Evolutionary conservation across 257 asterid genomes (phyloP).

Genomic region (Avicennia marina): DNA sequence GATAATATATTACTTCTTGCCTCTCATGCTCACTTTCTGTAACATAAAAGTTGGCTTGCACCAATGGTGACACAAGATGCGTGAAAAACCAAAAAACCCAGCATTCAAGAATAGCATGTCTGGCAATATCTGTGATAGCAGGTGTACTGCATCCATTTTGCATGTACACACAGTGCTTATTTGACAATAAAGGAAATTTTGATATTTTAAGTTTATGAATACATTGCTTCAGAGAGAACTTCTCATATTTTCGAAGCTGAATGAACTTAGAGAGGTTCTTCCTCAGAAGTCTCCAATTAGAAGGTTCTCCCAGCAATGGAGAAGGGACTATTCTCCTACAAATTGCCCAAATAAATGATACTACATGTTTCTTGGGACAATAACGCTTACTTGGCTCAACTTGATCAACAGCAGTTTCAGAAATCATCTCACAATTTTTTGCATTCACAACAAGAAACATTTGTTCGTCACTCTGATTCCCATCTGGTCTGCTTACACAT

Average conservation of each 20-base stretch:
- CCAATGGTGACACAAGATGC: conserved; percentile 53
- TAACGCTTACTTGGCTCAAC: conserved; percentile 35
- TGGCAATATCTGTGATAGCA: conserved; percentile 29
- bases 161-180: conserved; percentile 14
- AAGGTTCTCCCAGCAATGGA: conserved; percentile 60
- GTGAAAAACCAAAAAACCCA: conserved; percentile 84
- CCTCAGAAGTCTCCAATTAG: conserved; percentile 66
- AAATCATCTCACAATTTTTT: conserved; percentile 18
- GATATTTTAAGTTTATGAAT: conserved; percentile 56
- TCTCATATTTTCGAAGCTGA: conserved; percentile 76
- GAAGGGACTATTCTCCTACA: conserved; percentile 79
- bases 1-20: conserved; percentile 60
- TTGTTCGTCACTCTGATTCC: conserved; percentile 15
- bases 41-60: conserved; percentile 74
- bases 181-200: conserved; percentile 44
- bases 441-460: conserved; percentile 20
- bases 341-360: conserved; percentile 77
- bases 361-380: conserved; percentile 72
- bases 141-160: conserved; percentile 15
- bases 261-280: conserved; percentile 65
- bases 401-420: conserved; percentile 24
- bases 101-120: conserved; percentile 46
- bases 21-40: conserved; percentile 76
- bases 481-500: conserved; percentile 14
- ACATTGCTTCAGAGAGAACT: conserved; percentile 69